phyloP scores from a whole-genome alignment of 306 rosid species.

The Herpetospermum pedunculosum region DNA sequence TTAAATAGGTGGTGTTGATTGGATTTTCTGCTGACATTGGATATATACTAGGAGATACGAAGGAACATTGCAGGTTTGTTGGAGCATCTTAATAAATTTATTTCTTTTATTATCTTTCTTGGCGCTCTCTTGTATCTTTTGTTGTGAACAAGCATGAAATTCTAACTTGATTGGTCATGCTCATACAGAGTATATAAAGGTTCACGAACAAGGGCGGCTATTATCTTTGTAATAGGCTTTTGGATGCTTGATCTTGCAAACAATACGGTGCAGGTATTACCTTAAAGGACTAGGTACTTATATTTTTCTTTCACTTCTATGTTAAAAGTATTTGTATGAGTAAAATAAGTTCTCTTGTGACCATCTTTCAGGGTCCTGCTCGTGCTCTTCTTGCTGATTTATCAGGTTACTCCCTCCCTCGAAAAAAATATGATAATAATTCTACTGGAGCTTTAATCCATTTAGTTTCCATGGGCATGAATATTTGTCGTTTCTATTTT shows the following conservation, averaged over 20 bases:
- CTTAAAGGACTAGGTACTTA: neutral
- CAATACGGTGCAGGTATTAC: slow-evolving; percentile 83
- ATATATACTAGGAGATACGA: slow-evolving; percentile 70
- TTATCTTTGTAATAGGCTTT: slow-evolving; percentile 82
- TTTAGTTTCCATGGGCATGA: slow-evolving; percentile 7
- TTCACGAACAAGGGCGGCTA: slow-evolving; percentile 79
- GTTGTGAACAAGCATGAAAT: neutral
- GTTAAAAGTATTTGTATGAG: neutral
- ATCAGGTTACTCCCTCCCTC: slow-evolving; percentile 38
- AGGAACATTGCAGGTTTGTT: slow-evolving; percentile 87
- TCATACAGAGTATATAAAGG: slow-evolving; percentile 70
- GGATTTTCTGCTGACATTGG: slow-evolving; percentile 99
- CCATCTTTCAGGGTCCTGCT: slow-evolving; percentile 80
- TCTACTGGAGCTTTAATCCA: neutral
- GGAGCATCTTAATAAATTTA: slow-evolving; percentile 12
- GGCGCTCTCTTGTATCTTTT: slow-evolving; percentile 1
- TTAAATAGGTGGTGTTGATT: slow-evolving; percentile 65
- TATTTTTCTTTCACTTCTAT: neutral
- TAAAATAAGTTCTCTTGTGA: slow-evolving; percentile 2
- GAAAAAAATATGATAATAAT: neutral
- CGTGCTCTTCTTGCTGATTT: slow-evolving; percentile 99
- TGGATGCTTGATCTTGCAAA: slow-evolving; percentile 99
- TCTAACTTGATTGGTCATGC: slow-evolving; percentile 20
- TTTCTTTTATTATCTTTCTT: slow-evolving; percentile 10
- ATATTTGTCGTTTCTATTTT: slow-evolving; percentile 5